These are phyloP conservation scores for Cutaneotrichosporon cutaneum DNA, from an alignment of 1,284 basidiomycete genomes.

Conservation along the genomic window DNA sequence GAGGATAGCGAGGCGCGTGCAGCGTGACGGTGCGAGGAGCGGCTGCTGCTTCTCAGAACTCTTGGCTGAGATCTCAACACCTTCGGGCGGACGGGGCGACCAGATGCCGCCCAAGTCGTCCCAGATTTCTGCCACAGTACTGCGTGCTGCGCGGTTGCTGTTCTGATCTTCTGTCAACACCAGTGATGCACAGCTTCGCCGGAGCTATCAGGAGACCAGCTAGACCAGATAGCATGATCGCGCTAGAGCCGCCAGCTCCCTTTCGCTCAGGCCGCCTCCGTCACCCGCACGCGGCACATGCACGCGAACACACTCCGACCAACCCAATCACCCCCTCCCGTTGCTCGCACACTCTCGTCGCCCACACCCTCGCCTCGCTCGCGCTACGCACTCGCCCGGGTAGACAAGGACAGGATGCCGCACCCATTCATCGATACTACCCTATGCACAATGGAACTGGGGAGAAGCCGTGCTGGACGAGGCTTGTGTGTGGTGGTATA, in stretches of 20 bases:
- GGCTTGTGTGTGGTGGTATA: conserved; percentile 3
- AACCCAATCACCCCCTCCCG: neutral
- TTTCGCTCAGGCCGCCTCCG: neutral
- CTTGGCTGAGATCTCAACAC: neutral
- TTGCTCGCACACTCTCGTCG: neutral
- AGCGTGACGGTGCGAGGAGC: too few species aligned
- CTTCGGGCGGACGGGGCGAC: neutral
- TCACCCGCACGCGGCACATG: neutral
- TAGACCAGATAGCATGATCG: neutral
- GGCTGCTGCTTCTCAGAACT: too few species aligned
- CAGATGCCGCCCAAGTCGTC: neutral
- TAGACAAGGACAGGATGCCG: conserved; percentile 1
- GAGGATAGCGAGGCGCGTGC: too few species aligned
- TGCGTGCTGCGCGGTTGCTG: too few species aligned
- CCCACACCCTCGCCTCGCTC: neutral
- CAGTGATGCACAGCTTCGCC: too few species aligned
- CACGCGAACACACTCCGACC: neutral
- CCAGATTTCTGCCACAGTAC: neutral
- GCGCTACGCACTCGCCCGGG: neutral
- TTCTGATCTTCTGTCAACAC: too few species aligned
- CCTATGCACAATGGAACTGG: conserved; percentile 12
- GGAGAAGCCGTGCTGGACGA: neutral
- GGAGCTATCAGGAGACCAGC: neutral
- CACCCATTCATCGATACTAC: conserved; percentile 13
- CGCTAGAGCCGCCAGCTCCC: neutral